Base-by-base conservation (phyloP, 2,329 filamentous ascomycete genomes). In the Fusarium sp. region DNA sequence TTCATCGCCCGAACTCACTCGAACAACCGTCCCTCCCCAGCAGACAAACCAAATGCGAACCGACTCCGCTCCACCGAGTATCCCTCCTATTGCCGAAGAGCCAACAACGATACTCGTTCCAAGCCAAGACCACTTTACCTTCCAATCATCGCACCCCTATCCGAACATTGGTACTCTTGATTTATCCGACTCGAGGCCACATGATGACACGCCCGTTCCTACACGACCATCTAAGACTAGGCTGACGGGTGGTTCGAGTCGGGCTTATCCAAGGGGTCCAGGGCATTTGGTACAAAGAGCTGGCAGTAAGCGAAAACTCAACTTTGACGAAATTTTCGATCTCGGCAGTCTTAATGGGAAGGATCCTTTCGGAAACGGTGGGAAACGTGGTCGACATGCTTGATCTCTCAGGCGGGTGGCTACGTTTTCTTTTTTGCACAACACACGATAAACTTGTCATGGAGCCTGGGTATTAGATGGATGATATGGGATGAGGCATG, bases 301-400 rank as follows among this genome's bases (percentile, higher is more conserved):
- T 10, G 91, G 91, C 3, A 85, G 88, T 69, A 95, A 95, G 77
- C 85, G 91, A 40, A 87, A 91, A 71, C 85, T 92, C 69, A 90
- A 91, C 70, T 86, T 92, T 72, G 87, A 88, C 23, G 91, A 94
- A 73, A 89, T 93, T 53, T 94, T 94, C 74, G 91, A 93, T 28
- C 56, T 74, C 9, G 87, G 88, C 52, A 88, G 87, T 66, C 76
- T 91, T 49, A 85, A 85, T 60, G 86, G 86, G 42, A 90, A 90
- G 73, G 90, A 92, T 62, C 76, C 82, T 32, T 85, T 85, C 66
- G 81, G 83, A 15, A 79, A 78, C 28, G 77, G 77, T 34, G 78
- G 80, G 40, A 88, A 88, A 75, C 79, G 86, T 57, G 82, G 78
- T 52, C 80, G 86, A 50, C 85, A 88, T 66, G 65, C 76, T 56